A percentile compares a stretch with the other conserved stretches of the same genome.
These are phyloP conservation scores for Xanthoparmelia taractica DNA, from an alignment of 495 filamentous ascomycete species.

Conservation along the genomic window DNA sequence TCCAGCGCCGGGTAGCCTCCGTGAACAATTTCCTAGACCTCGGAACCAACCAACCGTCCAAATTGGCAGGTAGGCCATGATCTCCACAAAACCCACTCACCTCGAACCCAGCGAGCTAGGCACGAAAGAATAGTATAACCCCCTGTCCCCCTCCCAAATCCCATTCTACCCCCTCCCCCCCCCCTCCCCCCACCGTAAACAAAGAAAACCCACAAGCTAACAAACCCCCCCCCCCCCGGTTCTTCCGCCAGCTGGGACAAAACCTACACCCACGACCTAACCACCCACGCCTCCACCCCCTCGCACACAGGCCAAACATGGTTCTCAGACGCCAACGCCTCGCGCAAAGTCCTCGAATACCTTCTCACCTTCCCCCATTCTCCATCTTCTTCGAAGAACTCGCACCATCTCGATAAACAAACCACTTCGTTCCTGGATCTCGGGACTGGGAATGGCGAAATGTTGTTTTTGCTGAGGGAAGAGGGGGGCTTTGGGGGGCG, in stretches of 20 bases:
- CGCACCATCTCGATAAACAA: conserved; percentile 22
- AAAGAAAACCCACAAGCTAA: neutral
- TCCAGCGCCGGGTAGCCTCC: conserved; percentile 4
- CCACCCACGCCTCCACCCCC: conserved; percentile 31
- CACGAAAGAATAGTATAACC: conserved; percentile 47
- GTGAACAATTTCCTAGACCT: neutral
- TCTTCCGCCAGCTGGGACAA: conserved; percentile 23
- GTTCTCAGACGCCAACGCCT: conserved; percentile 47
- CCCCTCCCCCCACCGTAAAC: neutral
- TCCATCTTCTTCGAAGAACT: conserved; percentile 36
- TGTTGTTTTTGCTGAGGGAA: conserved; percentile 67
- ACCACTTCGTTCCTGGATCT: conserved; percentile 56
- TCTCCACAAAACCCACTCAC: conserved; percentile 32
- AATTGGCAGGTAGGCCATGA: neutral
- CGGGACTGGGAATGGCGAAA: conserved; percentile 86
- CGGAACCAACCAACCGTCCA: neutral
- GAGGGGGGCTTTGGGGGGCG: conserved; percentile 48
- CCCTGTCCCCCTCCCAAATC: neutral
- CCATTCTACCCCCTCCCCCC: neutral
- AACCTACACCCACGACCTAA: conserved; percentile 25
- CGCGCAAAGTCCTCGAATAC: conserved; percentile 42
- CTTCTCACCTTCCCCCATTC: too few relatives aligned
- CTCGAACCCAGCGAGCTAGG: conserved; percentile 47
- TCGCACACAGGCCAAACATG: conserved; percentile 44
- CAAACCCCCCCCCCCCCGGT: conserved; percentile 1